These are phyloP conservation scores for Saccharomycodes ludwigii DNA, from an alignment of 805 yeast genomes.

Conservation along the genomic window DNA sequence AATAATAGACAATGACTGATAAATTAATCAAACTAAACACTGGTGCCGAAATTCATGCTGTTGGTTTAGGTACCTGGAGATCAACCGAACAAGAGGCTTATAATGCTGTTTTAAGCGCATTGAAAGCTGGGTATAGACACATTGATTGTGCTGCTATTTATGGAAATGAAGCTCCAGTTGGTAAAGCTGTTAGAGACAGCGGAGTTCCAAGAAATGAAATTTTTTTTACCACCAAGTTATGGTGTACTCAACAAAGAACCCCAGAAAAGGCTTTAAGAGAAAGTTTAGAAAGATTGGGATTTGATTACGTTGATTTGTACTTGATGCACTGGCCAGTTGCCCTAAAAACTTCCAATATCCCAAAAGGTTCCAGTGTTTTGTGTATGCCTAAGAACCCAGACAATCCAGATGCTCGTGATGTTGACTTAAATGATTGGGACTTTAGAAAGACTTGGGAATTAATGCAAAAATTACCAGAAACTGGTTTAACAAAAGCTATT, in stretches of 20 bases:
- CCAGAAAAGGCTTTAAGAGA: conserved; percentile 20
- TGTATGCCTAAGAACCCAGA: conserved; percentile 26
- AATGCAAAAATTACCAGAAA: conserved; percentile 44
- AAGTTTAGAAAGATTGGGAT: conserved; percentile 40
- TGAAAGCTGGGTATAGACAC: conserved; percentile 57
- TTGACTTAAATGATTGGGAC: conserved; percentile 25
- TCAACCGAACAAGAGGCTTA: conserved; percentile 43
- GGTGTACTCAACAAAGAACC: conserved; percentile 38
- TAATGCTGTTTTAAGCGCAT: conserved; percentile 46
- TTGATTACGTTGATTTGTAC: conserved; percentile 70
- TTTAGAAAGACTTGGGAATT: conserved; percentile 49
- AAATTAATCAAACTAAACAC: conserved; percentile 36
- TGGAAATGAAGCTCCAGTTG: conserved; percentile 54
- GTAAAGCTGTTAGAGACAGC: conserved; percentile 40
- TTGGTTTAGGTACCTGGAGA: conserved; percentile 70
- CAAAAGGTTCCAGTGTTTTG: conserved; percentile 21
- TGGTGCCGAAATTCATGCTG: conserved; percentile 50
- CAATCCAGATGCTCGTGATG: conserved; percentile 24
- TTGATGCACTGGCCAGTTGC: conserved; percentile 69
- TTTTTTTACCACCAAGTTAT: conserved; percentile 61
- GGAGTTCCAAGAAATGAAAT: conserved; percentile 54
- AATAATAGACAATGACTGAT: conserved; percentile 4
- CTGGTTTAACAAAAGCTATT: conserved; percentile 44
- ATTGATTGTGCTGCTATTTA: conserved; percentile 68
- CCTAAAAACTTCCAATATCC: conserved; percentile 23